phyloP scores from a whole-genome alignment of 1,284 basidiomycete genomes.

The Boletus mariae region DNA sequence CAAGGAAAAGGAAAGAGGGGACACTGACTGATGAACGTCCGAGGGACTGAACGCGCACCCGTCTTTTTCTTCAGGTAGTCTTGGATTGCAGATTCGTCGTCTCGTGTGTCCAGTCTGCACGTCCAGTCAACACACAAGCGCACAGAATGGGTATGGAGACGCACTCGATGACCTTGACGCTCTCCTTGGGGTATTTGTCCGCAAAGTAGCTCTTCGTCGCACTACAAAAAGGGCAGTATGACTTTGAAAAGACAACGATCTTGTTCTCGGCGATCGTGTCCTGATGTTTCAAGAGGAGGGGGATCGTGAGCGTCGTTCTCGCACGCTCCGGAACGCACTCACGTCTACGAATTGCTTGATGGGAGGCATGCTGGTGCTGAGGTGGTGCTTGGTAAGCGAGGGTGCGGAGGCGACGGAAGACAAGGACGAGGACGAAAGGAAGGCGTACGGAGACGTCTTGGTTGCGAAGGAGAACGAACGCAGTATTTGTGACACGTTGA shows the following conservation, averaged over 20 bases:
- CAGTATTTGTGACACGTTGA: background rate
- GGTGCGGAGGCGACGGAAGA: background rate
- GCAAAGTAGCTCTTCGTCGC: slow-evolving; percentile 56
- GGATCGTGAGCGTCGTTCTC: background rate
- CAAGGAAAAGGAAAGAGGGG: accelerated
- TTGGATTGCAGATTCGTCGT: slow-evolving; percentile 19
- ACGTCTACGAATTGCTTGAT: slow-evolving; percentile 35
- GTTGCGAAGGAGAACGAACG: background rate
- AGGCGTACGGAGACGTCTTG: slow-evolving; percentile 5
- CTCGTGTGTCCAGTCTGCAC: slow-evolving; percentile 19
- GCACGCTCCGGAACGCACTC: background rate
- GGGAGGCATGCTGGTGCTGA: slow-evolving; percentile 29
- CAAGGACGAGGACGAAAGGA: background rate
- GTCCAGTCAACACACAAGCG: background rate
- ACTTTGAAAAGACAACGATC: slow-evolving; percentile 71
- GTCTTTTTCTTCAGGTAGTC: slow-evolving; percentile 24
- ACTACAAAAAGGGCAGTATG: slow-evolving; percentile 59
- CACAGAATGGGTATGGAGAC: slow-evolving; percentile 21
- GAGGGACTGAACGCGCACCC: slow-evolving; percentile 24
- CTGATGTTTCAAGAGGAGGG: slow-evolving; percentile 31
- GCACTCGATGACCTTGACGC: slow-evolving; percentile 57
- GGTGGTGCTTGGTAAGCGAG: slow-evolving; percentile 8
- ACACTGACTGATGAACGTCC: slow-evolving; percentile 28
- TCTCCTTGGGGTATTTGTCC: slow-evolving; percentile 44
- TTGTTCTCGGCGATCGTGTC: slow-evolving; percentile 52